Evolutionary conservation across 805 yeast genomes (phyloP).

Genomic region (Candida namnaoensis): DNA sequence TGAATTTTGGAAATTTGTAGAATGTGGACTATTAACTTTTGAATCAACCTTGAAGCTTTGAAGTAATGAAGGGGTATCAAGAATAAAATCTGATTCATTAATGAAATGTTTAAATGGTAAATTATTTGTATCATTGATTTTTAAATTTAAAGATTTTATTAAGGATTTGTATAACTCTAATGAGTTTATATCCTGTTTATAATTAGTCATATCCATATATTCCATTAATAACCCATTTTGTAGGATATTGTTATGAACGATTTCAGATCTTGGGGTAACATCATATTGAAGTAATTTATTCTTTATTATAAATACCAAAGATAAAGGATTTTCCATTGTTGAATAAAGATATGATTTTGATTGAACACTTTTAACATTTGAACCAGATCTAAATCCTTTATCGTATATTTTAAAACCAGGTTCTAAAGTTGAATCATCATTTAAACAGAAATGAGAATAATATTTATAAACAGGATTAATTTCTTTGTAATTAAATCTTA

Average conservation of each 20-base stretch:
- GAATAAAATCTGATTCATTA: too few species aligned
- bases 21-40: too few species aligned
- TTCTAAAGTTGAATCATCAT: slow-evolving; percentile 8
- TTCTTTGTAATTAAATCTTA: too few species aligned
- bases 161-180: slow-evolving; percentile 3
- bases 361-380: slow-evolving; percentile 21
- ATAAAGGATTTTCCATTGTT: slow-evolving; percentile 19
- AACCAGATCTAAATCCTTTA: slow-evolving; percentile 24
- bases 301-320: background rate
- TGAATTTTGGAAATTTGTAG: too few species aligned
- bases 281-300: background rate
- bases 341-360: slow-evolving; percentile 30
- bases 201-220: slow-evolving; percentile 1
- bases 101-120: too few species aligned
- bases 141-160: slow-evolving; percentile 16
- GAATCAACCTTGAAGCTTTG: too few species aligned
- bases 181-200: background rate
- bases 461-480: too few species aligned
- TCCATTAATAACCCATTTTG: slow-evolving; percentile 6
- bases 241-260: slow-evolving; percentile 8
- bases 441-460: slow-evolving; percentile 2
- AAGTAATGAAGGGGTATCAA: too few species aligned
- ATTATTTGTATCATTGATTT: background rate
- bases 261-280: background rate
- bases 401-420: slow-evolving; percentile 31